These are phyloP conservation scores for Hypoxylon crocopeplum DNA, from an alignment of 495 filamentous ascomycete genomes.

Conservation along the genomic window DNA sequence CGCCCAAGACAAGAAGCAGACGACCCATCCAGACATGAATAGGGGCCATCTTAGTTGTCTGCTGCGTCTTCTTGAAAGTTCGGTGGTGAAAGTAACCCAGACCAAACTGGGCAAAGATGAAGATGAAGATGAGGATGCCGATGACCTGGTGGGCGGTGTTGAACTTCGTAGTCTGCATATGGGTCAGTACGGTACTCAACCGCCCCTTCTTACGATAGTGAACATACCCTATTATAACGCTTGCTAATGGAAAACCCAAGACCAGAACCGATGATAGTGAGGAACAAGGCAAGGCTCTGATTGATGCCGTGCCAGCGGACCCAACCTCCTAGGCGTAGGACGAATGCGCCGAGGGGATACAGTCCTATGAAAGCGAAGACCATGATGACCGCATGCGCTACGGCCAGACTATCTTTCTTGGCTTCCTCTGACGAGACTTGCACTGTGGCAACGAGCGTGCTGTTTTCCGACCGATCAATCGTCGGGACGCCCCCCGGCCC, in stretches of 20 bases:
- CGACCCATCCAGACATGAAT: conserved; percentile 60
- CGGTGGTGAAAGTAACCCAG: conserved; percentile 59
- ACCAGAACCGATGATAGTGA: conserved; percentile 55
- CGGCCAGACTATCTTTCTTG: conserved; percentile 29
- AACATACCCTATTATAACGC: conserved; percentile 59
- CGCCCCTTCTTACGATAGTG: background rate
- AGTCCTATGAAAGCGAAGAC: conserved; percentile 58
- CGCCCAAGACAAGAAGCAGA: conserved; percentile 55
- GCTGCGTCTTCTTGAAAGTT: conserved; percentile 52
- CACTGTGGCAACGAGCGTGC: conserved; percentile 31
- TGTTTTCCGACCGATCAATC: conserved; percentile 27
- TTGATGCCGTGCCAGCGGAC: conserved; percentile 58
- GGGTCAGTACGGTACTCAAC: conserved; percentile 6
- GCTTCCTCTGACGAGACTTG: conserved; percentile 36
- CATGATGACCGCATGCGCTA: conserved; percentile 61
- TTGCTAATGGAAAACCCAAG: conserved; percentile 58
- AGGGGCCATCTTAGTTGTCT: conserved; percentile 53
- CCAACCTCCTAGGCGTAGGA: conserved; percentile 54
- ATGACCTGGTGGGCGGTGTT: conserved; percentile 65
- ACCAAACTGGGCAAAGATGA: conserved; percentile 55
- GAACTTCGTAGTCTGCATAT: conserved; percentile 55
- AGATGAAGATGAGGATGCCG: conserved; percentile 58
- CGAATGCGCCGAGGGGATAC: conserved; percentile 61
- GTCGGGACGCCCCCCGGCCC: conserved; percentile 44
- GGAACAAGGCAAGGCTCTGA: conserved; percentile 50